Conservation (phyloP, 2,329 filamentous ascomycete species). For the Colletotrichum limetticola region DNA sequence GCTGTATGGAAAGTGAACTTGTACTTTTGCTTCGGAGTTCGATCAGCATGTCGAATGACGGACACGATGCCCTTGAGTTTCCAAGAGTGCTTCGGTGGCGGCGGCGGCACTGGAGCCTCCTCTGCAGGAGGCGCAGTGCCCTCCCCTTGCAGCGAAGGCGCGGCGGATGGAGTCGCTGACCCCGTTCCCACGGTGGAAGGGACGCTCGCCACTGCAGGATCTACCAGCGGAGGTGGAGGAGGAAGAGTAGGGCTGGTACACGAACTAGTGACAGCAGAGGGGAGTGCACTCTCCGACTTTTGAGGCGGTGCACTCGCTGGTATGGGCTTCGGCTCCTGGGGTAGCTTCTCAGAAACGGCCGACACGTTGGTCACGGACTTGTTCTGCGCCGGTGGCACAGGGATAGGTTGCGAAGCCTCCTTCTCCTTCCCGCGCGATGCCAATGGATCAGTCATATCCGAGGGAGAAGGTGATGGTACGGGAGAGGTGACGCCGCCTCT, state of each 20-base stretch:
- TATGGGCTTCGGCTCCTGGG: conserved; percentile 31
- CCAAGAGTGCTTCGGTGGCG: conserved; percentile 91
- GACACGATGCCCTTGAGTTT: conserved; percentile 98
- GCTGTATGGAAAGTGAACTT: conserved; percentile 99
- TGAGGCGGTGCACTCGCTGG: conserved; percentile 42
- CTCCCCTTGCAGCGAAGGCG: conserved; percentile 49
- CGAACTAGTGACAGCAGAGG: conserved; percentile 49
- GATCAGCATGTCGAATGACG: conserved; percentile 94
- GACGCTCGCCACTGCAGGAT: conserved; percentile 38
- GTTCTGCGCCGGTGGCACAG: conserved; percentile 25
- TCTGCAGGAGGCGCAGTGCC: conserved; percentile 43
- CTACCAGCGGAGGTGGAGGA: conserved; percentile 42
- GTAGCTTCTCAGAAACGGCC: conserved; percentile 22
- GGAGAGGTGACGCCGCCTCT: conserved; percentile 69
- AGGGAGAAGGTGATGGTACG: conserved; percentile 58
- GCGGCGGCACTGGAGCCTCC: conserved; percentile 69
- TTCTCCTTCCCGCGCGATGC: conserved; percentile 50
- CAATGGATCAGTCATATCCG: conserved; percentile 51
- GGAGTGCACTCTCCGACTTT: conserved; percentile 43
- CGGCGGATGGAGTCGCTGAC: conserved; percentile 49
- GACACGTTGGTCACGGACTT: conserved; percentile 25
- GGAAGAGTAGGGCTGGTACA: conserved; percentile 48
- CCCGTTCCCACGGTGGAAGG: conserved; percentile 52
- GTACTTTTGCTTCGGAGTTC: conserved; percentile 98
- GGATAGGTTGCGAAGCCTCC: conserved; percentile 43